Conservation (phyloP, 2,329 filamentous ascomycete species). For the Pseudogymnoascus sp. region DNA sequence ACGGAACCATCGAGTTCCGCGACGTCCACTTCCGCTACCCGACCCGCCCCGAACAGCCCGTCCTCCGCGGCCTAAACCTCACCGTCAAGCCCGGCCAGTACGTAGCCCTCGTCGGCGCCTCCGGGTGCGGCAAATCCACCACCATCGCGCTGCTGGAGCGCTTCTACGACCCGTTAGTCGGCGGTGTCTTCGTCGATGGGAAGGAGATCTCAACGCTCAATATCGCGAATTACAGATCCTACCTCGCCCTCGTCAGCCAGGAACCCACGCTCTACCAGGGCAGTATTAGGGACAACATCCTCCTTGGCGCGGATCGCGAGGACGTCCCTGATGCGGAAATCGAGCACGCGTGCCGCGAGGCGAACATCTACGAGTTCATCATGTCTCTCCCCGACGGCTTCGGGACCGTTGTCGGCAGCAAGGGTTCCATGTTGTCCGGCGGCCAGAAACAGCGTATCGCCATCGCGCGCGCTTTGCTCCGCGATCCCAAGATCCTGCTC, state of each 20-base stretch:
- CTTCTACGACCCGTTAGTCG: conserved; percentile 83
- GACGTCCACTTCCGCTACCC: conserved; percentile 94
- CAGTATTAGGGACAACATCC: conserved; percentile 81
- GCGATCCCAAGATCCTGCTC: conserved; percentile 80
- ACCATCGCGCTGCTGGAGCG: conserved; percentile 87
- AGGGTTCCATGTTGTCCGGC: conserved; percentile 76
- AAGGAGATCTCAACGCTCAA: conserved; percentile 74
- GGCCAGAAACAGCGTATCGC: conserved; percentile 90
- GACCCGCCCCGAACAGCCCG: conserved; percentile 82
- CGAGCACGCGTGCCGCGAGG: conserved; percentile 73
- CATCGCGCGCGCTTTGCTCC: conserved; percentile 81
- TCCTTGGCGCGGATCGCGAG: conserved; percentile 63
- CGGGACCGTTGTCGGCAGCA: conserved; percentile 75
- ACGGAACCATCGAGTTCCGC: conserved; percentile 79
- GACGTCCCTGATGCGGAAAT: conserved; percentile 64
- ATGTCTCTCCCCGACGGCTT: conserved; percentile 78
- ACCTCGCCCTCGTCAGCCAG: conserved; percentile 82
- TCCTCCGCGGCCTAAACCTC: conserved; percentile 75
- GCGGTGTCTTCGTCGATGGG: conserved; percentile 73
- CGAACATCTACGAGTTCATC: conserved; percentile 91
- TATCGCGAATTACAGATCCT: conserved; percentile 74
- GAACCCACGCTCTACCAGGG: conserved; percentile 94
- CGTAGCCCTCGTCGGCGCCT: conserved; percentile 84
- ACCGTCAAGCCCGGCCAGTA: conserved; percentile 70
- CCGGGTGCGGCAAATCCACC: conserved; percentile 88